These are phyloP conservation scores for Kodamaea anthophila DNA, from an alignment of 1,139 yeast genomes.

Conservation along the genomic window DNA sequence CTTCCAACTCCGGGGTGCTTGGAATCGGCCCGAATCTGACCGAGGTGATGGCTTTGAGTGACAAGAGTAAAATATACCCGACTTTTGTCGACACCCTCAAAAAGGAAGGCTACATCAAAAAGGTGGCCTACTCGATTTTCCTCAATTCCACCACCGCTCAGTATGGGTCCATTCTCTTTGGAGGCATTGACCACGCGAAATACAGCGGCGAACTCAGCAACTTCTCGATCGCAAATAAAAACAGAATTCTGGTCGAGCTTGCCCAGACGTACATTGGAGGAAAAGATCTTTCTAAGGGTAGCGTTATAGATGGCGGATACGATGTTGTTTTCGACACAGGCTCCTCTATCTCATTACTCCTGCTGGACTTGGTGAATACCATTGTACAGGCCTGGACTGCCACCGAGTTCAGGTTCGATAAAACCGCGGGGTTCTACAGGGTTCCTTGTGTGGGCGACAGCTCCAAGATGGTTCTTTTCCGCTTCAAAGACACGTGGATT, in stretches of 20 bases:
- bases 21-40: constrained; percentile 42
- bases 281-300: constrained; percentile 1
- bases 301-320: constrained; percentile 4
- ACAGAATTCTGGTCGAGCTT: constrained; percentile 5
- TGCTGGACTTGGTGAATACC: constrained; percentile 5
- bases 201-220: constrained; percentile 36
- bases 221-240: constrained; percentile 6
- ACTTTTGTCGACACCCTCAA: constrained; percentile 24
- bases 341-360: constrained; percentile 6
- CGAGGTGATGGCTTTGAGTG: constrained; percentile 12
- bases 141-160: constrained; percentile 34
- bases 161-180: constrained; percentile 47
- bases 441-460: constrained; percentile 5
- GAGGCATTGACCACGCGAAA: constrained; percentile 53
- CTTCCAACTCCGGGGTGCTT: constrained; percentile 49
- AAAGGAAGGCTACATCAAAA: constrained; percentile 20
- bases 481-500: constrained; percentile 5
- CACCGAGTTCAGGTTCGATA: constrained; percentile 5
- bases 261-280: constrained; percentile 5
- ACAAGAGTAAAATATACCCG: constrained; percentile 13
- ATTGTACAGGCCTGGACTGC: constrained; percentile 6
- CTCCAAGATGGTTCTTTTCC: constrained; percentile 3
- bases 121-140: constrained; percentile 34
- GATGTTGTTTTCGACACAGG: constrained; percentile 7
- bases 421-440: constrained; percentile 5